Conservation (phyloP, 805 yeast genomes). For the Yueomyces sinensis region DNA sequence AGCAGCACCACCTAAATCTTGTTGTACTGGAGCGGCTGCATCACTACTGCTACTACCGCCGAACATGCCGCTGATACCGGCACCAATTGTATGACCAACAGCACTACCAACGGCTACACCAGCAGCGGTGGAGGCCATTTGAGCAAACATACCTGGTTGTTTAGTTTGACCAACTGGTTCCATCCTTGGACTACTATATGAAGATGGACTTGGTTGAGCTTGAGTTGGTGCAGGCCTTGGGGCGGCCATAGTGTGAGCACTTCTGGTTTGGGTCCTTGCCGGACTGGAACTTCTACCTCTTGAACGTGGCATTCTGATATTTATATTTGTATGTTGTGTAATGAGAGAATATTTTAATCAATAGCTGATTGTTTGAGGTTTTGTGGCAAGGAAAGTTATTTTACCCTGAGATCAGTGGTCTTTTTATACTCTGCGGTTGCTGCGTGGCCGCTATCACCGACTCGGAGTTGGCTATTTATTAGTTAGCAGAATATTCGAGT, state of each 20-base stretch:
- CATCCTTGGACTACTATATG: conserved; percentile 41
- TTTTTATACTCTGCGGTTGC: no score
- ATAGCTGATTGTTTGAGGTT: no score
- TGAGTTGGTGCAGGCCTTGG: conserved; percentile 34
- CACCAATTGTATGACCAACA: conserved; percentile 92
- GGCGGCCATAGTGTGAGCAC: conserved; percentile 68
- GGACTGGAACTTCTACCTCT: conserved; percentile 29
- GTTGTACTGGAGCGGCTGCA: conserved; percentile 33
- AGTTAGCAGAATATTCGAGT: no score
- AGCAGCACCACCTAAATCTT: conserved; percentile 9
- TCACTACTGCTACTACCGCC: conserved; percentile 45
- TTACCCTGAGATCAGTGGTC: no score
- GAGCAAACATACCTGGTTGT: conserved; percentile 83
- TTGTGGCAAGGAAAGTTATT: no score
- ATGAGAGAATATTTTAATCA: no score
- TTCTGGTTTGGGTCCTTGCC: conserved; percentile 42
- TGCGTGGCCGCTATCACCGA: no score
- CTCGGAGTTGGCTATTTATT: no score
- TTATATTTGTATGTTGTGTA: no score
- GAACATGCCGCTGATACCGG: conserved; percentile 81
- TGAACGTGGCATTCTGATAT: conserved; percentile 31
- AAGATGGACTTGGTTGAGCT: conserved; percentile 33
- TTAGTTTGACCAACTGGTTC: conserved; percentile 39
- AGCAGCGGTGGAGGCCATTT: conserved; percentile 98
- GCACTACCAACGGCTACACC: conserved; percentile 99